Base-by-base conservation (phyloP, 2,329 filamentous ascomycete genomes). In the Pyrenophora teres region DNA sequence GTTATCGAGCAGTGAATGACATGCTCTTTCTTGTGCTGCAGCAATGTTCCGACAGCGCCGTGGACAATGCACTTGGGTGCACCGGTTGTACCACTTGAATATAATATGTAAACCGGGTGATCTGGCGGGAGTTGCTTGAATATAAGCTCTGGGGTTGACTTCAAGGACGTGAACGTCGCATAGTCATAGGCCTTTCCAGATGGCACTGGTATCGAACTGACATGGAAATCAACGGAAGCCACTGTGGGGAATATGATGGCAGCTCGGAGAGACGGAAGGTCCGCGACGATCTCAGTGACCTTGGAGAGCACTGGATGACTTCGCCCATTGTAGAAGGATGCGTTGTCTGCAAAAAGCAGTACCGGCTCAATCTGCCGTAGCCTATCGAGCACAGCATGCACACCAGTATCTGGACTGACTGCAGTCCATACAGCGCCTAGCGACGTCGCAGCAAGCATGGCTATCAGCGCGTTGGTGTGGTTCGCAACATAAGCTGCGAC, bases 1-100 rank as follows among this genome's bases (percentile, higher is more conserved):
- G 82, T 80, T 57, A 99, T 85, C 18, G 92, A 91, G 71, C 89
- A 90, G 70, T 97, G 93, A 3, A 97, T 80, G 40, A 88, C 82
- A 69, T 96, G 92, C 71, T 97, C 94, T 72, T 99, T 99, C 76
- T 97, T 97, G 78, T 97, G 94, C 72, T 97, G 93, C 43, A 97
- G 82, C 6, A 99, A 78, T 0, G 93, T 97, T 6, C 94, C 94
- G 10, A 94, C 82, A 0, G 91, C 87, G 0, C 91, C 93, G 72
- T 99, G 94, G 1, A 97, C 88, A 60, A 99, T 97, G 60, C 92
- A 93, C 74, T 97, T 97, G 6, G 94, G 93, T 15, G 84, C 75
- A 2, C 86, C 86, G 0, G 94, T 97, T 0, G 94, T 99, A 18
- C 94, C 94, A 39, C 88, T 93, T 1, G 89, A 95, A 75, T 96